Evolutionary conservation across 805 yeast species (phyloP).

Genomic region (Yamadazyma akitaensis): DNA sequence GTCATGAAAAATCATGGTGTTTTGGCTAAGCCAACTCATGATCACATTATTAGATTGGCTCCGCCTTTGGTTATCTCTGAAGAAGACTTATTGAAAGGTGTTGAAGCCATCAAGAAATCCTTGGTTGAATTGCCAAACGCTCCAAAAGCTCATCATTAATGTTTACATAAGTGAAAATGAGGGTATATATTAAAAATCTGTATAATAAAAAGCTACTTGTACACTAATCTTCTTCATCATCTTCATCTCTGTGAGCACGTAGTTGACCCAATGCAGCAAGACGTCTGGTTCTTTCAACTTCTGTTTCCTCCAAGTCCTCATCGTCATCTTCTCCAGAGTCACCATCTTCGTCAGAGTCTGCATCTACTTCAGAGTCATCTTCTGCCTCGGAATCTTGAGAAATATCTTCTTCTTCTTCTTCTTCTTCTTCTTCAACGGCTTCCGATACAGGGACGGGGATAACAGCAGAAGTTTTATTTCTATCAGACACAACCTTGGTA

Average conservation of each 20-base stretch:
- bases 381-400: slow-evolving; percentile 1
- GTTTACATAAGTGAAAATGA: background rate
- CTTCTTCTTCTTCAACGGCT: slow-evolving; percentile 5
- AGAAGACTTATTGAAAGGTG: slow-evolving; percentile 81
- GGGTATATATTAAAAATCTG: background rate
- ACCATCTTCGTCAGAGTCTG: slow-evolving; percentile 16
- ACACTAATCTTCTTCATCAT: slow-evolving; percentile 47
- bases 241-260: slow-evolving; percentile 36
- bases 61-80: slow-evolving; percentile 92
- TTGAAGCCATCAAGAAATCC: slow-evolving; percentile 63
- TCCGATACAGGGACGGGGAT: slow-evolving; percentile 11
- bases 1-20: slow-evolving; percentile 86
- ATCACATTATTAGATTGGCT: slow-evolving; percentile 90
- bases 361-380: slow-evolving; percentile 12
- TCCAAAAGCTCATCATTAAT: slow-evolving; percentile 43
- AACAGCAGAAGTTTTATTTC: background rate
- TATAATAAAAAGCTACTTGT: background rate
- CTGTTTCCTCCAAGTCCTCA: slow-evolving; percentile 49
- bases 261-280: slow-evolving; percentile 53
- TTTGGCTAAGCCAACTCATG: slow-evolving; percentile 95
- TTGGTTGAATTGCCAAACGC: slow-evolving; percentile 55
- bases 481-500: background rate
- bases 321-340: slow-evolving; percentile 21
- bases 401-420: slow-evolving; percentile 6
- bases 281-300: slow-evolving; percentile 62